Base-by-base conservation (phyloP, 129 eudicot species). In the Centaurea solstitialis region DNA sequence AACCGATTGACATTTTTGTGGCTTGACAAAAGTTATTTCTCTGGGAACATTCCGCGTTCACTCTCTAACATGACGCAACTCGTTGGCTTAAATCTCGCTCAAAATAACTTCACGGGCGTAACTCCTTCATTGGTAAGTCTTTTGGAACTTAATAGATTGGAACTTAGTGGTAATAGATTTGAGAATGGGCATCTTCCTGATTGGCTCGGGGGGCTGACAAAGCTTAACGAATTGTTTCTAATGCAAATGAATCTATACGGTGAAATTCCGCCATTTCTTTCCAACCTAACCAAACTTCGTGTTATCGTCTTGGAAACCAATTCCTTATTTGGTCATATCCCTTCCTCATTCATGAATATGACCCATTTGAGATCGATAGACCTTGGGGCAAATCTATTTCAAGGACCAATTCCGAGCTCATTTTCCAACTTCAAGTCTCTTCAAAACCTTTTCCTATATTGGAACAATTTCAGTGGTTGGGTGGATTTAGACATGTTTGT, bases 1-100 rank as follows among this genome's bases (percentile, higher is more conserved):
- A 26, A 38, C 20, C 64, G 21, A 20, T 8, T 82, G 20, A 72
- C 7, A 0, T 2, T 0, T 5, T 61, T 87, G 21, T 3, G 4
- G 18, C 75, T 87, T 22, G 0, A 0, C 0, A 0, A 0, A 0
- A 83, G 85, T 23, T 15, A 2, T 72, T 87, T 87, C 39, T 75
- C 73, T 1, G 85, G 90, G 6, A 12, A 10, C 9, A 65, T 76
- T 73, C 85, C 35, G 18, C 12, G 6, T 30, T 70, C 83, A 20
- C 15, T 83, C 3, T 22, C 76, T 72, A 79, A 86, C 73, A 15
- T 79, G 67, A 87, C 87, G 17, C 75, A 83, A 78, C 85, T 87
- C 28, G 67, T 47, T 41, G 0, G 0, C 24, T 18, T 79, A 6
- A 0, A 0, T 69, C 23, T 70, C 8, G 9, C 11, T 3, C 0